Base-by-base conservation (phyloP, 225 moss, liverwort and hornwort species). In the Bryoerythrophyllum caledonicum region DNA sequence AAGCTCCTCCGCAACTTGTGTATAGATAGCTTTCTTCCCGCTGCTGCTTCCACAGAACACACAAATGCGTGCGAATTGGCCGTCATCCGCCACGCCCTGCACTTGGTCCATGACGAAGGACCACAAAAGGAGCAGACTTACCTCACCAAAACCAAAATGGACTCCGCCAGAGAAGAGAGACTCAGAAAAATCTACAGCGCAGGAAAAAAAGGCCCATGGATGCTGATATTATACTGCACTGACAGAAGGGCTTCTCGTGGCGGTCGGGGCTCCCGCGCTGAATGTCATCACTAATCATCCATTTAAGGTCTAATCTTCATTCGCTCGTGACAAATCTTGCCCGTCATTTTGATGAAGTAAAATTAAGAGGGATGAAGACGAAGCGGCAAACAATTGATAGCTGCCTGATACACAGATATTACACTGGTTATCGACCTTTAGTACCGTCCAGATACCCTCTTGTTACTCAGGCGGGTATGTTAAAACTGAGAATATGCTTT, bases 41-140 rank as follows among this genome's bases (percentile, higher is more conserved):
- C 78, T 75, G 75, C 86, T 74, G 57, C 86, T 86, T 71, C 83
- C 83, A 66, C 83, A 86, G 72, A 86, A 86, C 13, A 86, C 83
- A 41, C 86, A 86, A 10, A 86, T 64, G 38, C 78, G 78, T 10
- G 70, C 64, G 37, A 86, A 86, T 25, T n/a, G 17, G 10, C 74
- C 59, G 25, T 10, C 34, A n/a, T 10, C 6, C 8, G 13, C 23
- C 5, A 44, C 60, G 2, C 17, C 60, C 1, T 60, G 25, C 25
- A 14, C 73, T 53, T 43, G 75, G 61, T 82, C 71, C 75, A 79
- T 82, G 66, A 35, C n/a, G 65, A 66, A 32, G 38, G 32, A 28
- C 7, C 55, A 19, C 26, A 8, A 27, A 46, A 8, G 23, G 54
- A 23, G 23, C 16, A n/a, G 21, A 41, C 27, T 53, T 7, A 34